phyloP scores from a whole-genome alignment of 345 rosid genomes.

The Combretum micranthum region DNA sequence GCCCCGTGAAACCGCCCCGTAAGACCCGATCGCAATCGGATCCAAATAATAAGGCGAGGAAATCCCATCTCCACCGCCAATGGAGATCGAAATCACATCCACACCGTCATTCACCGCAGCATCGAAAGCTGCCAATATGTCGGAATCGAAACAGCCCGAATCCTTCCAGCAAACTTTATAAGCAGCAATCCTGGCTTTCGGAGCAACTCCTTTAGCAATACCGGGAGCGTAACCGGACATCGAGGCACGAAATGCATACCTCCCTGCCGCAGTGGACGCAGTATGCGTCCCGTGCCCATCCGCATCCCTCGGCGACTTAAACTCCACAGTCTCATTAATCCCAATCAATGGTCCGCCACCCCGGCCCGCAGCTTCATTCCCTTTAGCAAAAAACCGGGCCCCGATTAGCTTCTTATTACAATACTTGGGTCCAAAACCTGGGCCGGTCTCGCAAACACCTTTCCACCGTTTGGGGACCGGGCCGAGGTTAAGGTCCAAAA shows the following conservation, averaged over 20 bases:
- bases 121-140: conserved; percentile 71
- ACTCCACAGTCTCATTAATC: conserved; percentile 70
- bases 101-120: conserved; percentile 61
- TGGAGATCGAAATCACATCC: conserved; percentile 67
- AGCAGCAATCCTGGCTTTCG: conserved; percentile 64
- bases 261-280: conserved; percentile 70
- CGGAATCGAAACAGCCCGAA: conserved; percentile 74
- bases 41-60: conserved; percentile 73
- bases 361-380: conserved; percentile 59
- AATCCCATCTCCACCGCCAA: conserved; percentile 71
- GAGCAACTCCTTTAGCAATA: conserved; percentile 82
- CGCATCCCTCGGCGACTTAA: conserved; percentile 76
- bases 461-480: conserved; percentile 74
- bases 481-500: conserved; percentile 66
- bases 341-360: conserved; percentile 37
- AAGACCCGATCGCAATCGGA: conserved; percentile 75
- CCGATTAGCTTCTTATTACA: conserved; percentile 75
- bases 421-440: conserved; percentile 26
- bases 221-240: conserved; percentile 76
- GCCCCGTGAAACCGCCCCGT: conserved; percentile 47
- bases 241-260: conserved; percentile 56
- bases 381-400: conserved; percentile 67
- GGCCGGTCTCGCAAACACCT: conserved; percentile 58
- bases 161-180: conserved; percentile 89
- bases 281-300: conserved; percentile 89